These are phyloP conservation scores for Calonectria pseudoreteaudii DNA, from an alignment of 2,329 filamentous ascomycete species.

Conservation along the genomic window DNA sequence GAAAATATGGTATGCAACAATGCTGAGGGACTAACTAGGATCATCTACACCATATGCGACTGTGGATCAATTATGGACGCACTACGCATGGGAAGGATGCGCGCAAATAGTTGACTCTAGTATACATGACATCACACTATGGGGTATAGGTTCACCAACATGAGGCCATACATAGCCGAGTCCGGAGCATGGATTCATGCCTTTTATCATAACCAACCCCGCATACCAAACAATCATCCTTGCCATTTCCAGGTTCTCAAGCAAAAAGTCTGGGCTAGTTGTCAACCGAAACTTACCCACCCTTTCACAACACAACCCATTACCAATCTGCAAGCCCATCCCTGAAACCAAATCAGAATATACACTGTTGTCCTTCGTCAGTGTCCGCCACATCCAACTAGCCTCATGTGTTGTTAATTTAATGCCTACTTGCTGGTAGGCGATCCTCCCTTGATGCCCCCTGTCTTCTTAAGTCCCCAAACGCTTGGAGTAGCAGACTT, in stretches of 20 bases:
- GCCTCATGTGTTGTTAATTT: not conserved
- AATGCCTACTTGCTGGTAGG: slow-evolving; percentile 22
- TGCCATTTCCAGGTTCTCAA: not conserved
- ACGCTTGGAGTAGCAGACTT: slow-evolving; percentile 35
- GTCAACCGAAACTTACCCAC: not conserved
- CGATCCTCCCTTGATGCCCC: slow-evolving; percentile 17
- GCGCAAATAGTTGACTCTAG: not conserved
- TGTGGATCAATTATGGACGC: not conserved
- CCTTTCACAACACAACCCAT: not conserved
- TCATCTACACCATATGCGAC: no score
- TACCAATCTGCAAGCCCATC: not conserved
- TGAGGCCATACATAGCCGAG: no score
- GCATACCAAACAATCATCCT: not conserved
- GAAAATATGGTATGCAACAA: not conserved
- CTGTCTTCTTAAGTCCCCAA: slow-evolving; percentile 34
- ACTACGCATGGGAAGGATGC: not conserved
- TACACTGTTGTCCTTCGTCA: not conserved
- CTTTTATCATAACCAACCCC: not conserved
- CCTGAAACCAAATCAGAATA: not conserved
- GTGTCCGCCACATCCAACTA: not conserved
- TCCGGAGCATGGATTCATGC: not conserved
- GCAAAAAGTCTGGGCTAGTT: not conserved
- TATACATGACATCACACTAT: not conserved
- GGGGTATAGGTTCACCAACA: no score
- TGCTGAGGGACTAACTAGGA: not conserved